Percentiles rank a stretch among this genome's conserved stretches.
These are phyloP conservation scores for Syncephalastrum racemosum DNA, from an alignment of 371 early-diverging fungal species.

Conservation along the genomic window DNA sequence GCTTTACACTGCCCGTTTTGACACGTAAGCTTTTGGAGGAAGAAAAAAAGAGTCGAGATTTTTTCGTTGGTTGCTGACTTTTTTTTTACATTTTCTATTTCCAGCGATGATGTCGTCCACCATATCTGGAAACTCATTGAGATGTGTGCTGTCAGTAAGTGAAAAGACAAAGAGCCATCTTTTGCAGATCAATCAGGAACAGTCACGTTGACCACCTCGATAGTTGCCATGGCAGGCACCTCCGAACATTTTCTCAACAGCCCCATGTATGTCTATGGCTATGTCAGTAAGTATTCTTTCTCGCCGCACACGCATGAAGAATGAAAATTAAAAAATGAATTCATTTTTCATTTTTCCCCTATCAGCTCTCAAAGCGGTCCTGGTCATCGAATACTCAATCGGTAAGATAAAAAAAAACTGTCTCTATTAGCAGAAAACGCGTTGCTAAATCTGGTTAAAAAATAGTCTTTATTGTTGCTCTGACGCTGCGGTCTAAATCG, in stretches of 20 bases:
- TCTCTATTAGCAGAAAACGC: neutral
- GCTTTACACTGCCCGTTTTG: slow-evolving; percentile 58
- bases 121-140: slow-evolving; percentile 50
- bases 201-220: neutral
- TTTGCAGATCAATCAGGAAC: too few relatives aligned
- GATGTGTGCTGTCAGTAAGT: slow-evolving; percentile 56
- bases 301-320: neutral
- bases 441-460: slow-evolving; percentile 1
- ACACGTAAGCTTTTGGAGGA: slow-evolving; percentile 45
- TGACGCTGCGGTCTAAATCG: slow-evolving; percentile 46
- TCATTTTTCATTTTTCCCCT: neutral
- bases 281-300: slow-evolving; percentile 34
- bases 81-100: neutral
- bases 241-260: slow-evolving; percentile 49
- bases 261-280: slow-evolving; percentile 49
- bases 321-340: neutral
- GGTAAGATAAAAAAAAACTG: slow-evolving; percentile 32
- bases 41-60: neutral
- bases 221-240: slow-evolving; percentile 52
- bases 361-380: slow-evolving; percentile 47
- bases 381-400: slow-evolving; percentile 55
- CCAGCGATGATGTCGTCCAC: slow-evolving; percentile 52
- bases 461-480: slow-evolving; percentile 39
- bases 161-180: neutral
- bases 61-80: neutral